Percentiles rank a stretch among this genome's conserved stretches.
Conservation (phyloP, 2,329 filamentous ascomycete species). For the Fusarium napiforme region DNA sequence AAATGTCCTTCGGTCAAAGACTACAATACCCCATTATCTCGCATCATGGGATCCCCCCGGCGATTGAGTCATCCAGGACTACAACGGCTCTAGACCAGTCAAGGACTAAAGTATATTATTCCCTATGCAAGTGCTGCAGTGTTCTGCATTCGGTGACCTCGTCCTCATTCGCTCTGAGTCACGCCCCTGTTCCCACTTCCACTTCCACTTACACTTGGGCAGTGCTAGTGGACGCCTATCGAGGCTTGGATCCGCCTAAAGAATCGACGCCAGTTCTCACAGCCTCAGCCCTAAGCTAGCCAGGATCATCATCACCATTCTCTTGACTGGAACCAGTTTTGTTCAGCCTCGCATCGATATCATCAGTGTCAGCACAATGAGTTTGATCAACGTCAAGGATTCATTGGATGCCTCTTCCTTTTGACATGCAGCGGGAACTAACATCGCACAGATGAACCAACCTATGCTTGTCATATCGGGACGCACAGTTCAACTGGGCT, state of each 20-base stretch:
- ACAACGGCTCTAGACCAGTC: neutral
- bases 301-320: neutral
- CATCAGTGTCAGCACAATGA: neutral
- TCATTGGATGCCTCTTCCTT: slow-evolving; percentile 44
- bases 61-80: slow-evolving; percentile 43
- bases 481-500: slow-evolving; percentile 2
- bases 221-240: slow-evolving; percentile 31
- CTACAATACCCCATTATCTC: slow-evolving; percentile 9
- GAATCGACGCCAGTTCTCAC: slow-evolving; percentile 22
- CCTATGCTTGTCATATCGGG: slow-evolving; percentile 22
- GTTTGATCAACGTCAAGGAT: slow-evolving; percentile 27
- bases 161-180: slow-evolving; percentile 21
- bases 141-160: slow-evolving; percentile 25
- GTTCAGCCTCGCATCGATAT: slow-evolving; percentile 40
- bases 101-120: slow-evolving; percentile 9
- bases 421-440: slow-evolving; percentile 41
- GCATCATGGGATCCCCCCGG: slow-evolving; percentile 42
- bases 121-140: slow-evolving; percentile 32
- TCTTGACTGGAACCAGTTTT: neutral
- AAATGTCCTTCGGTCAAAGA: neutral
- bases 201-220: slow-evolving; percentile 9
- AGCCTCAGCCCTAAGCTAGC: slow-evolving; percentile 34
- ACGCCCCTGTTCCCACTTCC: neutral
- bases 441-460: slow-evolving; percentile 21
- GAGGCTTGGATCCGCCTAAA: slow-evolving; percentile 35